Percentiles rank a stretch among this genome's conserved stretches.
Conservation (phyloP, 352 stramenopile species). For the Plasmopara halstedii region DNA sequence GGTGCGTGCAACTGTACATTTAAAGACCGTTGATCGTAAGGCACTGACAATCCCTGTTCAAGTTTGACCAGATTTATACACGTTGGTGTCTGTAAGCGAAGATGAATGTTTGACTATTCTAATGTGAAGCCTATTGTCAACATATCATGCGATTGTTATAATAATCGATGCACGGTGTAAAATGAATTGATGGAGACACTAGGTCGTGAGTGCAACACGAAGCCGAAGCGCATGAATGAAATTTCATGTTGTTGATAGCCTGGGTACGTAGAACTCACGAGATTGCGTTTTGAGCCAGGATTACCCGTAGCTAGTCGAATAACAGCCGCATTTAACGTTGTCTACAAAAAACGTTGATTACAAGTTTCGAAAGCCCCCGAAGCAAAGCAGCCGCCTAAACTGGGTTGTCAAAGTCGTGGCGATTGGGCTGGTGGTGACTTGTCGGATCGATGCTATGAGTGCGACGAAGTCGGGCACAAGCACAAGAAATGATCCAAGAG, state of each 20-base stretch:
- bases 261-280: too few relatives aligned
- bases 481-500: not conserved
- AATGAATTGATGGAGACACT: not conserved
- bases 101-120: not conserved
- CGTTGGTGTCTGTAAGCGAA: not conserved
- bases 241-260: too few relatives aligned
- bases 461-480: not conserved
- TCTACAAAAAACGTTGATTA: too few relatives aligned
- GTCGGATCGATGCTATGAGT: not conserved
- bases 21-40: not conserved
- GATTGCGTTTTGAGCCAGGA: too few relatives aligned
- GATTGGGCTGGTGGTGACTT: not conserved
- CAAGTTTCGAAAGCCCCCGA: too few relatives aligned
- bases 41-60: not conserved
- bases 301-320: too few relatives aligned
- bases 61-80: not conserved
- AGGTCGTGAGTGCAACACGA: not conserved
- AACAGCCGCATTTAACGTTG: too few relatives aligned
- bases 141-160: not conserved
- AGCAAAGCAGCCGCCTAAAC: not conserved
- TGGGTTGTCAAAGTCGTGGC: not conserved
- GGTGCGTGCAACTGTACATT: not conserved
- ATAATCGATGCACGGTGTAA: not conserved
- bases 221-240: not conserved
- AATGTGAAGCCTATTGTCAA: not conserved